These are phyloP conservation scores for Trichomonas gallinae DNA, from an alignment of 208 protist species.

Conservation along the genomic window DNA sequence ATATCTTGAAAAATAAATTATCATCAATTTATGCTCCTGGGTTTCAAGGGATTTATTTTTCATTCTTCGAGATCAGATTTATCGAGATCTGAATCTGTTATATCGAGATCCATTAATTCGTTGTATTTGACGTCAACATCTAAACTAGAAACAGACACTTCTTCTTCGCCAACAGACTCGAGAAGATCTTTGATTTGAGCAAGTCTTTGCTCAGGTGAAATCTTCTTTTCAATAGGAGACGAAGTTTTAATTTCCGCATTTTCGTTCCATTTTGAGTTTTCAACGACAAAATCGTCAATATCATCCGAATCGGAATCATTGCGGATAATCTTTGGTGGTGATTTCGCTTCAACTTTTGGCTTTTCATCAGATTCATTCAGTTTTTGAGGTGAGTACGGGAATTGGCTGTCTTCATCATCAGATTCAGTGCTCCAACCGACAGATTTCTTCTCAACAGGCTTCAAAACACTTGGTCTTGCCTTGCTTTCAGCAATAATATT, in stretches of 20 bases:
- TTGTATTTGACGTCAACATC: neutral
- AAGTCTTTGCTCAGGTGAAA: neutral
- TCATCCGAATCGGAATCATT: neutral
- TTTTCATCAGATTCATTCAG: neutral
- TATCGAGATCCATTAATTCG: neutral
- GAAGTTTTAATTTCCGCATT: neutral
- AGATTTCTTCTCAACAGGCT: neutral
- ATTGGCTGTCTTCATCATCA: neutral
- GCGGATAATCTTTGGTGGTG: neutral
- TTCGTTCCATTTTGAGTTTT: neutral
- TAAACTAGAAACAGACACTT: neutral
- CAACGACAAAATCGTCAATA: neutral
- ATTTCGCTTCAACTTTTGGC: neutral
- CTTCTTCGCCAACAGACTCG: neutral
- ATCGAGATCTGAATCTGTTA: neutral
- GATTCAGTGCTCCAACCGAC: neutral
- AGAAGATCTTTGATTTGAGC: neutral
- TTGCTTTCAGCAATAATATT: neutral
- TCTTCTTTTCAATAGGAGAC: neutral
- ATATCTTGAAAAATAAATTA: too few relatives aligned
- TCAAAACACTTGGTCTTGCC: neutral
- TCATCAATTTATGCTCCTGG: too few relatives aligned
- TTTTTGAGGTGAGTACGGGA: neutral
- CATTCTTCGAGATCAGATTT: too few relatives aligned
- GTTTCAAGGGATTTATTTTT: too few relatives aligned